Conservation (phyloP, 1,139 yeast genomes). For the Saccharomyces hybrid region DNA sequence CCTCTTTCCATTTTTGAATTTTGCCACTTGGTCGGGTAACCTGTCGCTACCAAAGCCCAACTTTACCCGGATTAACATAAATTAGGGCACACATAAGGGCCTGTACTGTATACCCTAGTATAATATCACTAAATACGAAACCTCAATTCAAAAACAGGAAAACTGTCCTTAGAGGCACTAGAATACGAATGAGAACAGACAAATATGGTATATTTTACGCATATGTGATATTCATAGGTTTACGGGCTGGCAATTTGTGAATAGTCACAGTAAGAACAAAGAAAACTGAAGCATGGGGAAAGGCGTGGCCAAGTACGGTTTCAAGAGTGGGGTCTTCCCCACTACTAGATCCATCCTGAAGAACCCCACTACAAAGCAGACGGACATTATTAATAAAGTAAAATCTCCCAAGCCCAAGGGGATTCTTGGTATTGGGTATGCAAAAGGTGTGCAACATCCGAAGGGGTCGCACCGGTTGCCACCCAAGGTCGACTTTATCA, state of each 20-base stretch:
- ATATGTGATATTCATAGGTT: too few relatives aligned
- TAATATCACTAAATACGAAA: background rate
- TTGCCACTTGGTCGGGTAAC: background rate
- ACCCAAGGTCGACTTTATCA: conserved; percentile 45
- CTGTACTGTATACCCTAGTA: background rate
- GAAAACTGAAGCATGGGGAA: conserved; percentile 35
- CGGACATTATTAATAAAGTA: conserved; percentile 41
- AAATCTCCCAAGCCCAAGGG: conserved; percentile 41
- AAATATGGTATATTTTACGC: too few relatives aligned
- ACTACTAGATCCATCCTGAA: conserved; percentile 64
- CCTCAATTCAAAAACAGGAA: background rate
- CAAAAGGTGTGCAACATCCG: conserved; percentile 69
- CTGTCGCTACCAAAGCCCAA: background rate
- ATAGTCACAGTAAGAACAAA: background rate
- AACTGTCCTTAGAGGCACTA: background rate
- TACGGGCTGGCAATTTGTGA: background rate
- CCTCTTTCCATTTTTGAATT: background rate
- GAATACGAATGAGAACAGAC: background rate
- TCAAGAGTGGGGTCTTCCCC: conserved; percentile 78
- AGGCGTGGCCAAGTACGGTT: conserved; percentile 40
- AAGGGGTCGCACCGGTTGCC: conserved; percentile 53
- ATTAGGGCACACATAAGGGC: background rate
- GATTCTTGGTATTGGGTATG: conserved; percentile 48
- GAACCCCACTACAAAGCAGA: conserved; percentile 47
- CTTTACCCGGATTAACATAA: background rate